These are phyloP conservation scores for Hortiboletus flavorubellus DNA, from an alignment of 768 basidiomycete genomes.

Conservation along the genomic window DNA sequence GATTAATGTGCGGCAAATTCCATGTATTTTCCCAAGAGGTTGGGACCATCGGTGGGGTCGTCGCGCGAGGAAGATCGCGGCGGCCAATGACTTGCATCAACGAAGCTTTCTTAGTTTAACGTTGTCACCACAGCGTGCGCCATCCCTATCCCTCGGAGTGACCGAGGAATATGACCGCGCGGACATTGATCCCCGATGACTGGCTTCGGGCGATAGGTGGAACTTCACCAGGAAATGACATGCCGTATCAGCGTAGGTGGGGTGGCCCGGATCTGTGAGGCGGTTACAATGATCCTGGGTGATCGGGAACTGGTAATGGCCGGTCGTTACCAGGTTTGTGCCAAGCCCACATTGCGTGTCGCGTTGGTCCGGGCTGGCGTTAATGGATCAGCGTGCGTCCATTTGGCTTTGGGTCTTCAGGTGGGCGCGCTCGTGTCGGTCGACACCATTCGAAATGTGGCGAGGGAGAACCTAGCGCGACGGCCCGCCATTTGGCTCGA, in stretches of 20 bases:
- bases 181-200: conserved; percentile 1
- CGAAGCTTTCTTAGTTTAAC: neutral
- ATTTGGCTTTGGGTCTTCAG: neutral
- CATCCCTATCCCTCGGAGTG: neutral
- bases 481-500: too few species aligned
- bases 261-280: neutral
- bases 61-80: neutral
- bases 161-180: neutral
- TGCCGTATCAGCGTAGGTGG: conserved; percentile 10
- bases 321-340: neutral
- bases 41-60: neutral
- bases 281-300: neutral
- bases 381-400: neutral
- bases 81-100: neutral
- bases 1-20: neutral
- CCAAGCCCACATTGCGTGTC: neutral
- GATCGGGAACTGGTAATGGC: neutral
- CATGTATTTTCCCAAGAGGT: neutral
- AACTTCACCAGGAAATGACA: conserved; percentile 8
- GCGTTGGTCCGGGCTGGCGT: neutral
- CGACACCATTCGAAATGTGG: too few species aligned
- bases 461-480: too few species aligned
- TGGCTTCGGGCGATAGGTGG: neutral
- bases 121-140: neutral
- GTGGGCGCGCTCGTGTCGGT: neutral